These are phyloP conservation scores for Rhizopus sp. DNA, from an alignment of 371 early-diverging fungal species.

Conservation along the genomic window DNA sequence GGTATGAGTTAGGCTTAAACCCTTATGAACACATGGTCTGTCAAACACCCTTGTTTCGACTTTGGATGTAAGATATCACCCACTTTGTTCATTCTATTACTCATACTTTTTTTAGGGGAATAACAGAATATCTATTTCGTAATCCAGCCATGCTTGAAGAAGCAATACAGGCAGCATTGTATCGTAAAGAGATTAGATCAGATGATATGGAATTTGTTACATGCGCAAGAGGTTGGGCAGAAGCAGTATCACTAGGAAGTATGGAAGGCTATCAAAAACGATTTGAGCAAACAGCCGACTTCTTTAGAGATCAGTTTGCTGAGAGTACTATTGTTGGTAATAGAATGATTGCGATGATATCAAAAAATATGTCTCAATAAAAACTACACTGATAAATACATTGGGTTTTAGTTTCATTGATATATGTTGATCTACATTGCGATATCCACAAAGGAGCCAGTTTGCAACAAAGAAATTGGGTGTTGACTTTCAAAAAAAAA, in stretches of 20 bases:
- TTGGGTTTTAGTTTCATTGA: background rate
- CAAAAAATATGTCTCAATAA: conserved; percentile 34
- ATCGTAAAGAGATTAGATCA: conserved; percentile 77
- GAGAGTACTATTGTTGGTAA: conserved; percentile 75
- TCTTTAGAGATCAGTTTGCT: conserved; percentile 76
- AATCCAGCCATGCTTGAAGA: conserved; percentile 77
- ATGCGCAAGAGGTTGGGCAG: conserved; percentile 91
- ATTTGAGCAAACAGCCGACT: conserved; percentile 81
- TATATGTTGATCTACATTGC: background rate
- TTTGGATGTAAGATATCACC: conserved; percentile 72
- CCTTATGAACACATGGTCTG: conserved; percentile 95
- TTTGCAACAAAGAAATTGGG: too few species aligned
- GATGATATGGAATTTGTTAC: conserved; percentile 94
- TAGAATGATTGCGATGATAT: conserved; percentile 68
- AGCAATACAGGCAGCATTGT: conserved; percentile 82
- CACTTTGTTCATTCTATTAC: conserved; percentile 6
- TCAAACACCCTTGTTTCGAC: conserved; percentile 93
- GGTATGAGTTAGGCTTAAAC: conserved; percentile 80
- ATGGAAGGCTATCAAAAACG: conserved; percentile 84
- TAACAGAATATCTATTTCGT: conserved; percentile 89
- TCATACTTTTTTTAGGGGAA: conserved; percentile 57
- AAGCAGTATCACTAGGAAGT: conserved; percentile 79
- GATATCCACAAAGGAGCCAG: too few species aligned
- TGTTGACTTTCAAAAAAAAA: too few species aligned
- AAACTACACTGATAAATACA: background rate